These are phyloP conservation scores for Cytidiella melzeri DNA, from an alignment of 768 basidiomycete genomes.

Conservation along the genomic window DNA sequence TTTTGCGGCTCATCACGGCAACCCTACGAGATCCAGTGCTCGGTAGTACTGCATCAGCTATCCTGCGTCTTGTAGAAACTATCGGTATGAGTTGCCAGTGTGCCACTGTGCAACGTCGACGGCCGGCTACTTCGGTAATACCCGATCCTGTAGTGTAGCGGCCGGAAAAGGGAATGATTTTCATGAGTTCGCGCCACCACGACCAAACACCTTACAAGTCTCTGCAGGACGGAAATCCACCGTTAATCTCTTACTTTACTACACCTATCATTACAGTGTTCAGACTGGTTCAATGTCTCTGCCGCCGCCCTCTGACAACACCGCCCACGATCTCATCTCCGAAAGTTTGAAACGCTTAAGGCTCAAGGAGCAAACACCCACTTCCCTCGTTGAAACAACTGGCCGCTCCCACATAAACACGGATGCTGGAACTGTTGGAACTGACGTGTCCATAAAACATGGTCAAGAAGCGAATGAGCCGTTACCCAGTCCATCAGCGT, in stretches of 20 bases:
- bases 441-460: neutral
- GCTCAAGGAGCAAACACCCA: constrained; percentile 14
- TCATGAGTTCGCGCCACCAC: neutral
- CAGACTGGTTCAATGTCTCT: no score
- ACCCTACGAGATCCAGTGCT: no score
- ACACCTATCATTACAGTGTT: no score
- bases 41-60: no score
- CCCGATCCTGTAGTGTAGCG: neutral
- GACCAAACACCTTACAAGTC: neutral
- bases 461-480: constrained; percentile 5
- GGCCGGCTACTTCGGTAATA: no score
- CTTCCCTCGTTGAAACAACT: constrained; percentile 10
- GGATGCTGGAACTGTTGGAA: constrained; percentile 9
- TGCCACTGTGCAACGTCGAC: no score
- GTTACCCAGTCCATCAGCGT: neutral
- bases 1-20: no score
- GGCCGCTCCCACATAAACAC: neutral
- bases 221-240: neutral
- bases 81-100: no score
- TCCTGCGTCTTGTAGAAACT: no score
- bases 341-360: constrained; percentile 44
- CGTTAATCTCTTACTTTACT: neutral
- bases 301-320: constrained; percentile 20
- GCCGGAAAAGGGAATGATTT: neutral
- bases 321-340: constrained; percentile 36